phyloP scores from a whole-genome alignment of 2,329 filamentous ascomycete species.

The Magnaporthales sp. region DNA sequence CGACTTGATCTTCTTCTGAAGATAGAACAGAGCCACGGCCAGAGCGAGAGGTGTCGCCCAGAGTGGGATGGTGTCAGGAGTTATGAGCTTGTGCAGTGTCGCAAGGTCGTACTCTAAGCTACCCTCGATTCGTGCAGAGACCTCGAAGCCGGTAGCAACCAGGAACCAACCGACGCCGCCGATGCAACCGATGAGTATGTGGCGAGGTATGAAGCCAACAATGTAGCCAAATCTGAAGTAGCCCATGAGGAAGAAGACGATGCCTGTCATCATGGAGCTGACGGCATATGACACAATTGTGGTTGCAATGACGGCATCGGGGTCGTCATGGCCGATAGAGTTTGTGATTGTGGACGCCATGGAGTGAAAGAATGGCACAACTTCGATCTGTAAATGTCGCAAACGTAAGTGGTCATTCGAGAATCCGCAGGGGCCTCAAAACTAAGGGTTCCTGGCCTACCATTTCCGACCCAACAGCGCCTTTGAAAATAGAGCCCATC shows the following conservation, averaged over 20 bases:
- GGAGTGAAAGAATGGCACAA: constrained; percentile 97
- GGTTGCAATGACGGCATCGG: constrained; percentile 82
- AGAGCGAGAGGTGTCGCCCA: constrained; percentile 77
- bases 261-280: constrained; percentile 82
- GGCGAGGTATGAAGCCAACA: constrained; percentile 92
- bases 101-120: constrained; percentile 73
- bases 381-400: constrained; percentile 60
- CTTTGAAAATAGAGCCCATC: constrained; percentile 76
- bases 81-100: constrained; percentile 67
- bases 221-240: constrained; percentile 81
- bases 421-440: background rate
- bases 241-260: constrained; percentile 89
- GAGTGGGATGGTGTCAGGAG: constrained; percentile 64
- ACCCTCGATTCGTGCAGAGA: constrained; percentile 80
- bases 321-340: constrained; percentile 68
- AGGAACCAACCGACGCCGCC: constrained; percentile 96
- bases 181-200: constrained; percentile 95
- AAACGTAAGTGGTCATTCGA: background rate
- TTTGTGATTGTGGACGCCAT: constrained; percentile 87
- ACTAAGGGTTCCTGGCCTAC: constrained; percentile 29
- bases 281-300: constrained; percentile 86
- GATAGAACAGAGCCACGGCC: constrained; percentile 65
- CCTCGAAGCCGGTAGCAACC: constrained; percentile 83
- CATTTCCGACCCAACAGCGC: constrained; percentile 91
- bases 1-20: constrained; percentile 68